Evolutionary conservation across 1,284 basidiomycete species (phyloP).

Genomic region (Austroboletus niveus): DNA sequence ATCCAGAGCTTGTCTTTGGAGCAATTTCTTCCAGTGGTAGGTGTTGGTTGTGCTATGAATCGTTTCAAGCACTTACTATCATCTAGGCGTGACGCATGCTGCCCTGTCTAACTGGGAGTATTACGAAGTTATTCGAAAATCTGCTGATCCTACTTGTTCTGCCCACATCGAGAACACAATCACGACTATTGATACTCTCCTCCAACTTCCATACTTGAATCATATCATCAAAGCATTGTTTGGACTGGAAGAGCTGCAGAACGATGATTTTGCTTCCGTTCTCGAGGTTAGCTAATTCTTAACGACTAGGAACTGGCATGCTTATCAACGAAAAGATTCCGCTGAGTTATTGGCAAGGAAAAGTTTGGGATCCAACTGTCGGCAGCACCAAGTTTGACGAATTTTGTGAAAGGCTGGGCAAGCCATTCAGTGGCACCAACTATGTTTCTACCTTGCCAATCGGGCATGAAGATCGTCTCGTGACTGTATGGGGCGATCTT

Average conservation of each 20-base stretch:
- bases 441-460: conserved; percentile 37
- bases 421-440: conserved; percentile 38
- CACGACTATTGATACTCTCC: conserved; percentile 59
- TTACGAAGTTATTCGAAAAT: conserved; percentile 80
- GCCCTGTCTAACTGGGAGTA: conserved; percentile 78
- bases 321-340: conserved; percentile 34
- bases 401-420: conserved; percentile 67
- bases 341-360: conserved; percentile 56
- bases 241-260: conserved; percentile 66
- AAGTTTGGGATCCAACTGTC: conserved; percentile 77
- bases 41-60: conserved; percentile 21
- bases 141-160: conserved; percentile 73
- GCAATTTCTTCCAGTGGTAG: conserved; percentile 87
- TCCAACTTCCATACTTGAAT: conserved; percentile 46
- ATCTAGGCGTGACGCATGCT: conserved; percentile 70
- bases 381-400: conserved; percentile 62
- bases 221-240: conserved; percentile 67
- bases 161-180: conserved; percentile 66
- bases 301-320: not conserved
- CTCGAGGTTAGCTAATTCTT: conserved; percentile 45
- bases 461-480: conserved; percentile 43
- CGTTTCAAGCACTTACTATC: not conserved
- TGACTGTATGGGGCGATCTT: conserved; percentile 43
- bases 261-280: conserved; percentile 78
- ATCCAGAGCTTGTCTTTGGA: conserved; percentile 87